Evolutionary conservation across 169 alveolate genomes (phyloP).

Genomic region (Amoebophrya sp.): DNA sequence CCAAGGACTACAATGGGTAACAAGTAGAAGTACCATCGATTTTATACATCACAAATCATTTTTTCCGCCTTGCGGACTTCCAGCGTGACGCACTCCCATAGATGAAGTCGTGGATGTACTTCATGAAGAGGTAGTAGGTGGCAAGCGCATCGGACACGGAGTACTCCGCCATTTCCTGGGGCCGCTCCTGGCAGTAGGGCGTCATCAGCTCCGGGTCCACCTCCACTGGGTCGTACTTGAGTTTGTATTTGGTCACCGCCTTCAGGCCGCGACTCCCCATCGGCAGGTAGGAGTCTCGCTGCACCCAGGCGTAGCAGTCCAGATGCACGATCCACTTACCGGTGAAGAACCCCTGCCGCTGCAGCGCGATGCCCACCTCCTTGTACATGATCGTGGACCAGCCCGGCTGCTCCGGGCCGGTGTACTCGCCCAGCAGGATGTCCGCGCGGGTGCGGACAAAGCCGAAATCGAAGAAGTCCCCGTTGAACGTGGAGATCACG

Average conservation of each 20-base stretch:
- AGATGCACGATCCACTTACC: constrained; percentile 64
- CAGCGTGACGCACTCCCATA: constrained; percentile 93
- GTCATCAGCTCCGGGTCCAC: constrained; percentile 99
- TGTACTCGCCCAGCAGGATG: constrained; percentile 48
- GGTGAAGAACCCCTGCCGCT: background rate
- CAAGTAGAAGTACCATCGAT: too few relatives aligned
- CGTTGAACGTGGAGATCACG: constrained; percentile 86
- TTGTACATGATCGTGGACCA: constrained; percentile 6
- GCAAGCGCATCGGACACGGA: constrained; percentile 99
- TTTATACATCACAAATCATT: too few relatives aligned
- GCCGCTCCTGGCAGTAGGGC: constrained; percentile 53
- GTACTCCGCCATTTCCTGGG: constrained; percentile 94
- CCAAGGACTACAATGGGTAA: background rate
- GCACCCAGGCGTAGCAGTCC: constrained; percentile 98
- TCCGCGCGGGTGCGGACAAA: constrained; percentile 86
- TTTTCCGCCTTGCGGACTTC: too few relatives aligned
- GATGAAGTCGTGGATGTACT: constrained; percentile 95
- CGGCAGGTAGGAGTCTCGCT: constrained; percentile 97
- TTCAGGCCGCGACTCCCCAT: constrained; percentile 82
- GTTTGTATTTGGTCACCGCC: constrained; percentile 94
- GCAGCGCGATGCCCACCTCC: constrained; percentile 28
- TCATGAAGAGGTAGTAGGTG: constrained; percentile 92
- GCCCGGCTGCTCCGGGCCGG: background rate
- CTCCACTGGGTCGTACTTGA: constrained; percentile 98
- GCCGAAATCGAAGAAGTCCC: constrained; percentile 96